Evolutionary conservation across 768 basidiomycete genomes (phyloP).

Genomic region (Amanita fuliginea): DNA sequence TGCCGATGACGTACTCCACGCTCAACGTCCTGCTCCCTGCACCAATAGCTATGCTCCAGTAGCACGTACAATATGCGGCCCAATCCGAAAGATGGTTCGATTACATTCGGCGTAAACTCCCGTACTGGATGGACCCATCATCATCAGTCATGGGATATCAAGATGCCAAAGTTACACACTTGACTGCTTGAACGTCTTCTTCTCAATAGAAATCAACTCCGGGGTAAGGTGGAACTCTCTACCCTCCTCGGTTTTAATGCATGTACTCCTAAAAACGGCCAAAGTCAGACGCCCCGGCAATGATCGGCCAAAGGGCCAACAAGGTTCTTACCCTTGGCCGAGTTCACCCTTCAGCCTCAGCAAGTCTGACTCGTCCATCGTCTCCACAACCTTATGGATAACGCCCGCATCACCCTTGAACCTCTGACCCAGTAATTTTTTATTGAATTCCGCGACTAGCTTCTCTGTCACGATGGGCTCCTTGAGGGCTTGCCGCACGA

Average conservation of each 20-base stretch:
- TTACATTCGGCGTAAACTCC: conserved; percentile 95
- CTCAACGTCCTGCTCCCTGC: conserved; percentile 82
- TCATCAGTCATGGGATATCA: not conserved
- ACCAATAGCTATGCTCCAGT: conserved; percentile 95
- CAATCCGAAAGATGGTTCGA: conserved; percentile 96
- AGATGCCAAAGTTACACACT: conserved; percentile 33
- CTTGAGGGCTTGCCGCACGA: conserved; percentile 79
- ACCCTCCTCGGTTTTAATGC: conserved; percentile 48
- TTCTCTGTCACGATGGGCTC: conserved; percentile 79
- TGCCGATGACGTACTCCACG: conserved; percentile 54
- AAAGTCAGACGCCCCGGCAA: not conserved
- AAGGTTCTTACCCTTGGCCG: conserved; percentile 49
- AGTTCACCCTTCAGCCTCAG: conserved; percentile 60
- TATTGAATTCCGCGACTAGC: conserved; percentile 72
- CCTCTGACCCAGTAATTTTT: conserved; percentile 81
- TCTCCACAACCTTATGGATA: conserved; percentile 53
- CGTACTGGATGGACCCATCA: conserved; percentile 55
- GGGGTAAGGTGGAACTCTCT: conserved; percentile 61
- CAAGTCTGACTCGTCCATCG: conserved; percentile 57
- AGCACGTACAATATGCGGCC: conserved; percentile 92
- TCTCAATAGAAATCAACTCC: conserved; percentile 66
- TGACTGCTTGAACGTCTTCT: conserved; percentile 80
- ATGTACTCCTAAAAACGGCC: conserved; percentile 25
- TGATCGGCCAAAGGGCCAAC: conserved; percentile 1
- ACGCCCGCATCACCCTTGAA: conserved; percentile 74